phyloP scores from a whole-genome alignment of 2,329 filamentous ascomycete genomes.

The Ascosphaera acerosa region DNA sequence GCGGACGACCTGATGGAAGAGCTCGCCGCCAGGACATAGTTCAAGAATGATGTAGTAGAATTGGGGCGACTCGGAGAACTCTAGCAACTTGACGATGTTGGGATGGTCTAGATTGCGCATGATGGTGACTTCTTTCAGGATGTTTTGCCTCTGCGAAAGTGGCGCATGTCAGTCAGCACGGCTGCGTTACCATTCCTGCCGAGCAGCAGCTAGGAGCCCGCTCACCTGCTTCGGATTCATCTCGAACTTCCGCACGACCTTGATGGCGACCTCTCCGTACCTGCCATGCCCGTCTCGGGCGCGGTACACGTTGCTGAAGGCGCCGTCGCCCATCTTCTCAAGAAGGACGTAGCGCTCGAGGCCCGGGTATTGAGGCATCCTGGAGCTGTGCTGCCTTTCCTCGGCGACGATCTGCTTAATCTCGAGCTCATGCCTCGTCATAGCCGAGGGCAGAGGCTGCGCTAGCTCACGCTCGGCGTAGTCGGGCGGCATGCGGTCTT shows the following conservation, averaged over 20 bases:
- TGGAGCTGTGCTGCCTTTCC: conserved; percentile 63
- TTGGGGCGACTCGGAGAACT: conserved; percentile 78
- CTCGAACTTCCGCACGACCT: conserved; percentile 95
- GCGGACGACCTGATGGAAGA: conserved; percentile 96
- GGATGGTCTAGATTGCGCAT: conserved; percentile 94
- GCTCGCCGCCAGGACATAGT: conserved; percentile 78
- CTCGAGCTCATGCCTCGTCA: conserved; percentile 36
- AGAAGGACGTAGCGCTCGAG: conserved; percentile 64
- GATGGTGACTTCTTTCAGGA: conserved; percentile 94
- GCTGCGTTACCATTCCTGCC: neutral
- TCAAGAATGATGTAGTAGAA: conserved; percentile 99
- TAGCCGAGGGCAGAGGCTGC: too few species aligned
- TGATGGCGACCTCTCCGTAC: conserved; percentile 72
- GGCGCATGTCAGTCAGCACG: conserved; percentile 8
- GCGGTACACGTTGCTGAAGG: conserved; percentile 95
- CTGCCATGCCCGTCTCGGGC: conserved; percentile 51
- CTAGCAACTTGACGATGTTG: conserved; percentile 80
- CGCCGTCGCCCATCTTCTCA: conserved; percentile 97
- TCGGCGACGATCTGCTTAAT: conserved; percentile 73
- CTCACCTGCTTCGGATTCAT: conserved; percentile 98
- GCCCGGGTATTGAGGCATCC: conserved; percentile 65
- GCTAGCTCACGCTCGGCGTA: too few species aligned
- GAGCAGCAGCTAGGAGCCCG: too few species aligned
- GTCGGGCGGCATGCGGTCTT: too few species aligned
- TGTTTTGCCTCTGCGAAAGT: conserved; percentile 57